Conservation (phyloP, 2,329 filamentous ascomycete genomes). For the Biscogniauxia marginata region DNA sequence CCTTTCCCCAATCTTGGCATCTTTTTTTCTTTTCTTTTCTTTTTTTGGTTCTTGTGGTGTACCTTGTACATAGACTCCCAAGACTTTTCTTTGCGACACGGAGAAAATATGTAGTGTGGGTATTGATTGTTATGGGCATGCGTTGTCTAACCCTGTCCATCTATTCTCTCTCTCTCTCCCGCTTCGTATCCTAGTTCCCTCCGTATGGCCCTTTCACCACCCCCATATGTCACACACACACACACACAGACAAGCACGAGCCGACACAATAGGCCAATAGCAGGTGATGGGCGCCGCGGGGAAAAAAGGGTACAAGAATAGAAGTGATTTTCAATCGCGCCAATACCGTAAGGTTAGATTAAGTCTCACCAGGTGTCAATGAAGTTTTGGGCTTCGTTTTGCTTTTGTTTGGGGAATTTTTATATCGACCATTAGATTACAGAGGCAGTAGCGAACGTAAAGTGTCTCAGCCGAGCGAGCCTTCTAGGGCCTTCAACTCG, state of each 20-base stretch:
- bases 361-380: neutral
- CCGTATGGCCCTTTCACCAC: neutral
- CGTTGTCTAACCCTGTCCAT: neutral
- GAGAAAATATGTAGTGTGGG: neutral
- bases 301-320: neutral
- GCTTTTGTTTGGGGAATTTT: conserved; percentile 8
- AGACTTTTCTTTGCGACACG: neutral
- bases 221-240: neutral
- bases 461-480: conserved; percentile 11
- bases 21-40: neutral
- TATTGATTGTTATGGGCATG: neutral
- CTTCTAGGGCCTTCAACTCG: conserved; percentile 6
- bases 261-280: neutral
- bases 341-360: neutral
- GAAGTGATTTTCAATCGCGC: neutral
- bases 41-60: neutral
- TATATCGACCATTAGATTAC: conserved; percentile 29
- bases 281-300: neutral
- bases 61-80: too few relatives aligned
- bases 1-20: neutral
- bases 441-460: conserved; percentile 28
- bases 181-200: neutral
- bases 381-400: neutral
- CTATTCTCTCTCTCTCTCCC: neutral
- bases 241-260: neutral